Conservation (phyloP, 2,329 filamentous ascomycete genomes). For the Pseudocercospora fuligena region DNA sequence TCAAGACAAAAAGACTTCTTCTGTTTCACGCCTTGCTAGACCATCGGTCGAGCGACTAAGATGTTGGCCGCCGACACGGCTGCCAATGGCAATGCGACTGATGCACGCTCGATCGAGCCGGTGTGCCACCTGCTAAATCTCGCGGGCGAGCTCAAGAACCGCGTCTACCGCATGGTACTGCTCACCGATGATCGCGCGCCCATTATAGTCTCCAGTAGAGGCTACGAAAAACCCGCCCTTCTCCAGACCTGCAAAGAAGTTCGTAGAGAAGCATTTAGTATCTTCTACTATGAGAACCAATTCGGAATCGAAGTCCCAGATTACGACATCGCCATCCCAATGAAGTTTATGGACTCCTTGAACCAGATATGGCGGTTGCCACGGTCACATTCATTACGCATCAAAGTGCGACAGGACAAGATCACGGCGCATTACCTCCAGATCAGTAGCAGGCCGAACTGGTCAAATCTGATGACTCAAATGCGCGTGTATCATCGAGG, state of each 20-base stretch:
- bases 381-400: not conserved
- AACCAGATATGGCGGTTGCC: not conserved
- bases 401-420: not conserved
- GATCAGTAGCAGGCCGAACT: not conserved
- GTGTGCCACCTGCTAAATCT: too few relatives aligned
- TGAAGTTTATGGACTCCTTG: not conserved
- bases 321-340: not conserved
- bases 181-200: too few relatives aligned
- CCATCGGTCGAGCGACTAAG: too few relatives aligned
- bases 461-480: not conserved
- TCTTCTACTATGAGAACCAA: conserved; percentile 8
- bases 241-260: not conserved
- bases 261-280: conserved; percentile 5
- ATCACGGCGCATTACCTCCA: not conserved
- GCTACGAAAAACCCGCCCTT: too few relatives aligned
- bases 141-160: too few relatives aligned
- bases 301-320: not conserved
- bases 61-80: too few relatives aligned
- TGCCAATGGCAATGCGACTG: too few relatives aligned
- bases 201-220: too few relatives aligned
- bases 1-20: too few relatives aligned
- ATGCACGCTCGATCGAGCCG: too few relatives aligned
- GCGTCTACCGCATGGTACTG: too few relatives aligned
- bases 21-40: too few relatives aligned
- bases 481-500: not conserved